A percentile compares a stretch with the other conserved stretches of the same genome.
These are phyloP conservation scores for Metarhizium robertsii DNA, from an alignment of 2,329 filamentous ascomycete species.

Conservation along the genomic window DNA sequence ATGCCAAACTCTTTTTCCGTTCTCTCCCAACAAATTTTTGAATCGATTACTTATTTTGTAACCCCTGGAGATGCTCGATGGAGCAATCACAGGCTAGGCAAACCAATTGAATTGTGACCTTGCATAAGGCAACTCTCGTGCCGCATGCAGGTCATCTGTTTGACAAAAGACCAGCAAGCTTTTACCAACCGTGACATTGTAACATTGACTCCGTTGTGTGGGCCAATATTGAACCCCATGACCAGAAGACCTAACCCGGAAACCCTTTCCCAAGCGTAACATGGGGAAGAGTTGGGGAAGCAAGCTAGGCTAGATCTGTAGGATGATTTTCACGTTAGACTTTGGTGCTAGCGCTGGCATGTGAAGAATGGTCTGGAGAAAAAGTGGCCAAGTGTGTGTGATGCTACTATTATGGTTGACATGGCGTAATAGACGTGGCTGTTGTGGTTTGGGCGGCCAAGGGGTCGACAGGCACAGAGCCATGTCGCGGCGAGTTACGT, in stretches of 20 bases:
- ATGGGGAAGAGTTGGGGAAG: not conserved
- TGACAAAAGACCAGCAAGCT: not conserved
- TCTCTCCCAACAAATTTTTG: not conserved
- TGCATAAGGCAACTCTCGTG: not conserved
- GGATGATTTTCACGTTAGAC: not conserved
- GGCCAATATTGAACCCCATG: not conserved
- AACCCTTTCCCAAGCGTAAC: conserved; percentile 1
- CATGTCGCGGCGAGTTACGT: no score
- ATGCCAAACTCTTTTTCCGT: not conserved
- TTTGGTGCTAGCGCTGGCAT: not conserved
- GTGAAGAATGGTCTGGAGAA: not conserved
- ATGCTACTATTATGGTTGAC: not conserved
- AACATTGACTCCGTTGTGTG: not conserved
- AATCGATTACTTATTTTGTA: not conserved
- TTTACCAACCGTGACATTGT: not conserved
- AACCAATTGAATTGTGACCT: not conserved
- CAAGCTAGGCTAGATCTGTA: not conserved
- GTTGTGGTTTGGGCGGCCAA: not conserved
- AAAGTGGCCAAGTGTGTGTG: not conserved
- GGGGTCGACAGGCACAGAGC: not conserved
- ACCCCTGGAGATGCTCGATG: not conserved
- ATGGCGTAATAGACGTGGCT: not conserved
- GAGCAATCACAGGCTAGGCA: not conserved
- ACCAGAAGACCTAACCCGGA: not conserved
- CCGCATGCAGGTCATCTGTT: not conserved